Evolutionary conservation across 495 filamentous ascomycete species (phyloP), one percentile per base, ranked within the genome.

Genomic region (Parmelia sp.): DNA sequence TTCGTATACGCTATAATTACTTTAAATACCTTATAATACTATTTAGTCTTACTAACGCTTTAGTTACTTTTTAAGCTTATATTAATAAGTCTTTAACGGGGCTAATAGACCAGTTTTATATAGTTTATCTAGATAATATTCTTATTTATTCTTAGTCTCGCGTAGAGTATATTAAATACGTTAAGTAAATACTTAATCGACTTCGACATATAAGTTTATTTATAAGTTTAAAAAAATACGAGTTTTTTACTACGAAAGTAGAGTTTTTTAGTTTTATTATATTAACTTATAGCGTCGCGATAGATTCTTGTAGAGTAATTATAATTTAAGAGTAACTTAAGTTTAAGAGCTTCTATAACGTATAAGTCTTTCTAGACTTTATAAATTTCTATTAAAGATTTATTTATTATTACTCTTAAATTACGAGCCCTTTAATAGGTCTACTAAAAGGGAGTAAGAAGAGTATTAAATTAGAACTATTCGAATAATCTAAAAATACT

Each of bases 21-120:
- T 58, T 47, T 60, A 65, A 71, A 61, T 71, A 69, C 61, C 40
- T 68, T 42, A 23, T 70, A 42, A 70, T 70, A 58, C 40, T 39
- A 21, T 72, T 71, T 55, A 62, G 49, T 58, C 0, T 45, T 7
- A 45, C 10, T 7, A 45, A 45, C 8, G 21, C 7, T 21, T 23
- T 10, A 4, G 21, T 10, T 8, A 45, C 2, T 0, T 45, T 45
- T 45, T 23, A 45, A 23, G 7, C 42, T n/a, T 45, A 45, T 45
- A 45, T 45, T 23, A 45, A 44, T 21, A 44, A 44, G 40, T 19
- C 17, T 8, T 44, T 44, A 21, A 44, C 17, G 17, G 12, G 12
- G 39, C 14, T 40, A 40, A 40, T 40, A 40, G 37, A 66, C 49
- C 44, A 51, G n/a, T 37, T 56, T 21, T 40, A 59, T 36, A 36